Conservation (phyloP, 371 early-diverging fungal genomes). For the Batkoa obscura region DNA sequence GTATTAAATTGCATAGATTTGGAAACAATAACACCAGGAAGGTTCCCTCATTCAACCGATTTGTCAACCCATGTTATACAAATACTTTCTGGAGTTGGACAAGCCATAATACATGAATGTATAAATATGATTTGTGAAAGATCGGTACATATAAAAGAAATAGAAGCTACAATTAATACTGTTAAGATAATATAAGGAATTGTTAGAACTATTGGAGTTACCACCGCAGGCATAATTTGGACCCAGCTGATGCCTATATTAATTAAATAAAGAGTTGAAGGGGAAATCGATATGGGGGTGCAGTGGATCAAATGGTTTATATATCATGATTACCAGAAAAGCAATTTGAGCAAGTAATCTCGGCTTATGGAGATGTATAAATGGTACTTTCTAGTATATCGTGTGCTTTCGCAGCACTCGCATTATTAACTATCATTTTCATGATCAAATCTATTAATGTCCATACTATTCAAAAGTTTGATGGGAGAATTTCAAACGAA, state of each 20-base stretch:
- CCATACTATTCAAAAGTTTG: too few species aligned
- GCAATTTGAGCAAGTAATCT: neutral
- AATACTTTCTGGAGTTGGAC: slow-evolving; percentile 19
- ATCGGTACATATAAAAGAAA: neutral
- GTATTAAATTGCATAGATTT: slow-evolving; percentile 15
- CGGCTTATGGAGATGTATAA: neutral
- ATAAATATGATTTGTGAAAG: slow-evolving; percentile 3
- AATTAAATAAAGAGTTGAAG: neutral
- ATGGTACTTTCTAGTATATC: neutral
- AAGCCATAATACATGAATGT: slow-evolving; percentile 17
- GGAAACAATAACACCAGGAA: slow-evolving; percentile 24
- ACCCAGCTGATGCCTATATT: neutral
- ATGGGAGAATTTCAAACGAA: too few species aligned
- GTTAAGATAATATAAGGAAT: neutral
- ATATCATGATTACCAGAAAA: neutral
- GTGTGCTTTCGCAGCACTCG: neutral
- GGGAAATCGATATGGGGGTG: neutral
- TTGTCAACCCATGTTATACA: slow-evolving; percentile 20
- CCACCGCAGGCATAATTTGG: neutral
- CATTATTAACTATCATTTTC: neutral
- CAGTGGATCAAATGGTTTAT: neutral
- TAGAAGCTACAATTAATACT: neutral
- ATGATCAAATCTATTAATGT: too few species aligned
- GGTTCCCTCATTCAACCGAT: slow-evolving; percentile 15
- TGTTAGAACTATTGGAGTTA: neutral